Conservation (phyloP, 2,329 filamentous ascomycete genomes). For the Aphanocladium album region DNA sequence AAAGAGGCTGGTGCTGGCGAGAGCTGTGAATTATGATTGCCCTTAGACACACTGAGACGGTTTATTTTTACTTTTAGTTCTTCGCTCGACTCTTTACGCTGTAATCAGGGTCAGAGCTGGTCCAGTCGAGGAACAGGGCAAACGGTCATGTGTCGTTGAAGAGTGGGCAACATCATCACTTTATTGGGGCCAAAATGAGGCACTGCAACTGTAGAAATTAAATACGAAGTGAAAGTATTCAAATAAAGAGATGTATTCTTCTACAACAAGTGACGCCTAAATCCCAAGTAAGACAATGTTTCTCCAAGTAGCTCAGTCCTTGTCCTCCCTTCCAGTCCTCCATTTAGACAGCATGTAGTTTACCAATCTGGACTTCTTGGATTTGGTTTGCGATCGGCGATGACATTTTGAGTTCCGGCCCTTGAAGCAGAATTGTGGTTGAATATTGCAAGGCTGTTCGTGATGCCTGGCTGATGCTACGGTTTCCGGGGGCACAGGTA, state of each 20-base stretch:
- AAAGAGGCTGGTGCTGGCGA: background rate
- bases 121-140: no score
- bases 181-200: no score
- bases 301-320: background rate
- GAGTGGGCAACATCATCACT: no score
- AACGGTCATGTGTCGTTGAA: no score
- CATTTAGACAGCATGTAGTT: slow-evolving; percentile 8
- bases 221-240: no score
- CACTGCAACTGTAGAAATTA: no score
- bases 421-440: slow-evolving; percentile 7
- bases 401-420: background rate
- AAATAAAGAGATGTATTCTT: background rate
- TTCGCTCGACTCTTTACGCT: no score
- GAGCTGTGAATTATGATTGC: background rate
- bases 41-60: background rate
- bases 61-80: no score
- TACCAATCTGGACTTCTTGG: background rate
- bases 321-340: background rate
- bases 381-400: background rate
- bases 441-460: background rate
- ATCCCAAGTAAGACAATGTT: background rate
- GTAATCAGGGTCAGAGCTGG: no score
- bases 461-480: background rate
- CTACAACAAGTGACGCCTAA: background rate
- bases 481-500: no score